Evolutionary conservation across 345 rosid genomes (phyloP).

Genomic region (Syzygium aqueum): DNA sequence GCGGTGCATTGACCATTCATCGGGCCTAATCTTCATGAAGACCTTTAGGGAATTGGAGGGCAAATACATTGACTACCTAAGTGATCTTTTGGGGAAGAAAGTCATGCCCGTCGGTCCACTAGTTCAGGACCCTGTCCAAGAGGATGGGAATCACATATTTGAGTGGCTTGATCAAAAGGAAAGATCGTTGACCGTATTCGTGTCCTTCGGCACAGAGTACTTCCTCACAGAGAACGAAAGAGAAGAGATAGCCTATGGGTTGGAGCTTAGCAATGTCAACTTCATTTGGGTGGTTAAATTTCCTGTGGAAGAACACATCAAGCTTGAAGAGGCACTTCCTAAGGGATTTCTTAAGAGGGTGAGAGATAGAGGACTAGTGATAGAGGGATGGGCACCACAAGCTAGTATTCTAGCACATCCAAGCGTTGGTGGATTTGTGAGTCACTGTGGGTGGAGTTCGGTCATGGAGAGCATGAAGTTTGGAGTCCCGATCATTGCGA

Average conservation of each 20-base stretch:
- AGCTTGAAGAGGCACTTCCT: conserved; percentile 14
- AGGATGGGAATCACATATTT: not conserved
- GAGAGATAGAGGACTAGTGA: conserved; percentile 10
- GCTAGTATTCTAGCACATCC: conserved; percentile 7
- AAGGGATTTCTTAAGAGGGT: conserved; percentile 18
- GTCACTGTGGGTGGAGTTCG: conserved; percentile 29
- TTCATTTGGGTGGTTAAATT: conserved; percentile 29
- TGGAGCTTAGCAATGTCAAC: conserved; percentile 16
- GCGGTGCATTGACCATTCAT: conserved; percentile 1
- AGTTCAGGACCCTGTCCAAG: not conserved
- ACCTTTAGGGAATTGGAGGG: conserved; percentile 23
- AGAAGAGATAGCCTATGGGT: conserved; percentile 26
- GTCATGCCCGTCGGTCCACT: conserved; percentile 27
- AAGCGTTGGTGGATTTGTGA: conserved; percentile 16
- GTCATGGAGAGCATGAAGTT: conserved; percentile 14
- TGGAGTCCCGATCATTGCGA: conserved; percentile 20
- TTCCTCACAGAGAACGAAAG: conserved; percentile 15
- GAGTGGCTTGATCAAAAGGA: conserved; percentile 21
- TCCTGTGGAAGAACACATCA: conserved; percentile 4
- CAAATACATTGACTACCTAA: conserved; percentile 17
- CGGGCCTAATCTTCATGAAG: conserved; percentile 10
- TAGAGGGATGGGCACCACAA: conserved; percentile 29
- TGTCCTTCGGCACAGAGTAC: conserved; percentile 29
- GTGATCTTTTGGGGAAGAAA: conserved; percentile 9
- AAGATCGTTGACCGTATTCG: conserved; percentile 11